Base-by-base conservation (phyloP, 2,329 filamentous ascomycete genomes). In the Ophiocordyceps australis region DNA sequence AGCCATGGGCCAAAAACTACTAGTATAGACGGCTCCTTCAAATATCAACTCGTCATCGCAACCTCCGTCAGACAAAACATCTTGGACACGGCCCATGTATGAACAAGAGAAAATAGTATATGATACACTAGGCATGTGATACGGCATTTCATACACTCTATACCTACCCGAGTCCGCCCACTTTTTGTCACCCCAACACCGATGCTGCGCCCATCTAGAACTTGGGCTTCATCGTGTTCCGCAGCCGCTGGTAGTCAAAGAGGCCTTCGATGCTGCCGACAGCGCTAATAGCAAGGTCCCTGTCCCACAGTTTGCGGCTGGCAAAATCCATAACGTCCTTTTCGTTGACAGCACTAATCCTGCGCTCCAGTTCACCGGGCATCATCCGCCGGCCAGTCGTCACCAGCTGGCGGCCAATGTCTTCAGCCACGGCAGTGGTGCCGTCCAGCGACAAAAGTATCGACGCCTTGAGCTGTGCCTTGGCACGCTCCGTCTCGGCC, bases 261-360 rank as follows among this genome's bases (percentile, higher is more conserved):
- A 76, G 54, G 49, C 74, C 86, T 68, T 95, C 89, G 47, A 95
- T 83, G 59, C 72, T 75, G 39, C 89, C 89, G 38, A 95, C 80
- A 18, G 86, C 89, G 50, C 75, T 85, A 52, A 98, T 68, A 45
- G 89, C 89, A 43, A 98, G 64, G 52, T 98, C 89, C 58, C 86
- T 78, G 59, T 98, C 89, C 89, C 89, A 98, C 33, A 98, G 62
- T 62, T 89, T 93, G 56, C 74, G 73, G 65, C 80, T 77, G 45
- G 86, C 86, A 50, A 95, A 98, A 45, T 78, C 73, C 80, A 94
- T 94, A 37, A 98, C 81, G 45, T 95, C 82, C 66, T 91, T 91
- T 57, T 85, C 83, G 37, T 82, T 82, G 49, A 98, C 86, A 42
- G 61, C 65, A 46, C 85, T 76, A 41, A 98, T 82, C 39, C 76